phyloP scores from a whole-genome alignment of 1,139 yeast genomes.

The Geotrichum restrictum region DNA sequence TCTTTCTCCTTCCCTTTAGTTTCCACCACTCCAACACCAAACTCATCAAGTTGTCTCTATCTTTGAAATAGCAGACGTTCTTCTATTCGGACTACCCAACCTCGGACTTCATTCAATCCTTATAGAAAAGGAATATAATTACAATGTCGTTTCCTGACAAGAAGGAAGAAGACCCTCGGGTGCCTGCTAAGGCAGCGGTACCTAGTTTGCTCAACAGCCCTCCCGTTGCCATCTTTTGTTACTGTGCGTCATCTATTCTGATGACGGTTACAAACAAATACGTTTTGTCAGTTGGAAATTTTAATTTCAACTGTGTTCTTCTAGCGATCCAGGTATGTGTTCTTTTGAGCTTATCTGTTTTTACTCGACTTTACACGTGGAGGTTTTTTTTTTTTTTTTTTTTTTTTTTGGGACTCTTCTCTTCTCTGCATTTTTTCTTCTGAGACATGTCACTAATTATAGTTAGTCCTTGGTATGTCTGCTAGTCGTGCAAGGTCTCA shows the following conservation, averaged over 20 bases:
- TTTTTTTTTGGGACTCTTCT: not conserved
- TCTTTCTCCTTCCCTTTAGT: not conserved
- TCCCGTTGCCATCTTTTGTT: conserved; percentile 76
- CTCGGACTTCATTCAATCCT: not conserved
- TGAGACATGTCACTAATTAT: not conserved
- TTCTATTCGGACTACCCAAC: not conserved
- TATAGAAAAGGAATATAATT: no score
- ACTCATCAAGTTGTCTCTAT: not conserved
- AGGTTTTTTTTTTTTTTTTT: conserved; percentile 6
- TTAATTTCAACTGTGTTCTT: conserved; percentile 87
- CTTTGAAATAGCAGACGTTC: not conserved
- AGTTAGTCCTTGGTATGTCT: conserved; percentile 76
- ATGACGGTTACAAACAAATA: conserved; percentile 98
- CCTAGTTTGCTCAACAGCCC: conserved; percentile 57
- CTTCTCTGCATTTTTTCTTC: conserved; percentile 27
- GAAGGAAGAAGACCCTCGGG: conserved; percentile 21
- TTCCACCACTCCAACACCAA: not conserved
- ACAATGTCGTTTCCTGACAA: conserved; percentile 19
- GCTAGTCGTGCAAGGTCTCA: conserved; percentile 64
- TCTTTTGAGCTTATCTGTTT: not conserved
- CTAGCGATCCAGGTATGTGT: conserved; percentile 44
- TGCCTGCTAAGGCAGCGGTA: conserved; percentile 3
- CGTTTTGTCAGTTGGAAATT: conserved; percentile 75
- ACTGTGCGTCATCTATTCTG: conserved; percentile 87
- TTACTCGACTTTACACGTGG: conserved; percentile 8